A percentile compares a stretch with the other conserved stretches of the same genome.
Evolutionary conservation across 2,329 filamentous ascomycete genomes (phyloP).

Genomic region (Alternaria brassicicola): DNA sequence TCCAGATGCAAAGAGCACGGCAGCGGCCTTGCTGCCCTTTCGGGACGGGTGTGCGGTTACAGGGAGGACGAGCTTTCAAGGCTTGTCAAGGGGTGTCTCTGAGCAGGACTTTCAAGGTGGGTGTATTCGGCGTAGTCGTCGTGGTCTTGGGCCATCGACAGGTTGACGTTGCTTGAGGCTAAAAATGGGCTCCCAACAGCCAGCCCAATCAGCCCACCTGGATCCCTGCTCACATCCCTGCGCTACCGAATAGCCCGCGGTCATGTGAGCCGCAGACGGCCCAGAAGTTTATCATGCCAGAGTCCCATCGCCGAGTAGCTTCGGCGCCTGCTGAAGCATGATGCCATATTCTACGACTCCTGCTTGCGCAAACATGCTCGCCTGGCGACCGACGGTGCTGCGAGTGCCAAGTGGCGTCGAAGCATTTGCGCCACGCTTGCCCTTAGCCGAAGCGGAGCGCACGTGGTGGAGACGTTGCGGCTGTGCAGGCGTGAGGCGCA

Average conservation of each 20-base stretch:
- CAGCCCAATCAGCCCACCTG: slow-evolving; percentile 43
- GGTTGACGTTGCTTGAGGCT: slow-evolving; percentile 47
- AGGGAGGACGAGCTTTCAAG: slow-evolving; percentile 28
- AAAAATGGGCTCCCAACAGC: slow-evolving; percentile 43
- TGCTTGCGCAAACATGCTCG: slow-evolving; percentile 21
- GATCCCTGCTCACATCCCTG: slow-evolving; percentile 11
- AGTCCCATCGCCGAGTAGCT: slow-evolving; percentile 39
- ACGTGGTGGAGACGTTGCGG: slow-evolving; percentile 23
- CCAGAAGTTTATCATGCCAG: slow-evolving; percentile 28
- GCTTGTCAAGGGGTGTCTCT: slow-evolving; percentile 31
- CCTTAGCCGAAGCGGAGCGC: slow-evolving; percentile 18
- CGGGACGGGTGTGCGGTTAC: slow-evolving; percentile 28
- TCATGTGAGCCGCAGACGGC: slow-evolving; percentile 43
- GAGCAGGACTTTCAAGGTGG: slow-evolving; percentile 34
- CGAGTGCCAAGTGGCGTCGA: slow-evolving; percentile 9
- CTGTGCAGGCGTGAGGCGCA: slow-evolving; percentile 35
- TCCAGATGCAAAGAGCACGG: slow-evolving; percentile 38
- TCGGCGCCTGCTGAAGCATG: slow-evolving; percentile 46
- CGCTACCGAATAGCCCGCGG: slow-evolving; percentile 23
- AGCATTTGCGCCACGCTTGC: slow-evolving; percentile 25
- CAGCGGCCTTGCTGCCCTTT: slow-evolving; percentile 45
- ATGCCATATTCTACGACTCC: slow-evolving; percentile 16
- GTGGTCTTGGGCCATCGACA: slow-evolving; percentile 46
- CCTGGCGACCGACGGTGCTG: slow-evolving; percentile 12
- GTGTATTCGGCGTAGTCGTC: slow-evolving; percentile 39